Conservation (phyloP, 2,329 filamentous ascomycete genomes). For the Pseudocercospora eumusae region DNA sequence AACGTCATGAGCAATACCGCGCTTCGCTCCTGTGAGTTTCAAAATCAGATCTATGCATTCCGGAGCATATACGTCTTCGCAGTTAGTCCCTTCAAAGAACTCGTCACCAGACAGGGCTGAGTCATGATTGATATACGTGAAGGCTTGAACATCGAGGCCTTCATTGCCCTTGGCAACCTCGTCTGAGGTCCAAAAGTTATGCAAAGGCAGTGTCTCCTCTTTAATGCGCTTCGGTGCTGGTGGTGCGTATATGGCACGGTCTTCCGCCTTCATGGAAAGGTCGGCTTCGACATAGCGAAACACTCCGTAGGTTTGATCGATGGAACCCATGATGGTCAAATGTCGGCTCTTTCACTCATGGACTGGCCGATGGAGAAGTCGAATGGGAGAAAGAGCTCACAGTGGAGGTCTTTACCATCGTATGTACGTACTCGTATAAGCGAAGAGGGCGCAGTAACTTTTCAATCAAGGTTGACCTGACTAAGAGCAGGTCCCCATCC, state of each 20-base stretch:
- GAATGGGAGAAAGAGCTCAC: neutral
- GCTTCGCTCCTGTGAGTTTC: constrained; percentile 24
- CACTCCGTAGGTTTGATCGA: constrained; percentile 6
- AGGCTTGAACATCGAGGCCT: constrained; percentile 24
- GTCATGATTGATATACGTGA: constrained; percentile 22
- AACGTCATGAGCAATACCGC: constrained; percentile 19
- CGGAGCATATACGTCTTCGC: constrained; percentile 20
- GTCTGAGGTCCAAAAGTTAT: constrained; percentile 21
- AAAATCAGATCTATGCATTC: constrained; percentile 22
- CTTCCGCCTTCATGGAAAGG: constrained; percentile 18
- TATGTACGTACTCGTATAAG: neutral
- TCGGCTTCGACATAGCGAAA: constrained; percentile 28
- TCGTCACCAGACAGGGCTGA: constrained; percentile 16
- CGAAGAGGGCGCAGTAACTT: neutral
- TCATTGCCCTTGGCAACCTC: constrained; percentile 19
- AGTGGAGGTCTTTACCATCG: neutral
- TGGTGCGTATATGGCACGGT: constrained; percentile 22
- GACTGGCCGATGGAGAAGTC: neutral
- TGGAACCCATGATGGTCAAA: constrained; percentile 5
- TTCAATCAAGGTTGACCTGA: neutral
- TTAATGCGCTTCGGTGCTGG: constrained; percentile 20
- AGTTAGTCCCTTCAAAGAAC: constrained; percentile 21
- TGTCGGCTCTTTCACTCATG: neutral
- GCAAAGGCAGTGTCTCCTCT: constrained; percentile 18
- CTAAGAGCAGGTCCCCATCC: neutral